Evolutionary conservation across 31 red algal genomes (phyloP).

Genomic region (Bonnemaisonia californica): DNA sequence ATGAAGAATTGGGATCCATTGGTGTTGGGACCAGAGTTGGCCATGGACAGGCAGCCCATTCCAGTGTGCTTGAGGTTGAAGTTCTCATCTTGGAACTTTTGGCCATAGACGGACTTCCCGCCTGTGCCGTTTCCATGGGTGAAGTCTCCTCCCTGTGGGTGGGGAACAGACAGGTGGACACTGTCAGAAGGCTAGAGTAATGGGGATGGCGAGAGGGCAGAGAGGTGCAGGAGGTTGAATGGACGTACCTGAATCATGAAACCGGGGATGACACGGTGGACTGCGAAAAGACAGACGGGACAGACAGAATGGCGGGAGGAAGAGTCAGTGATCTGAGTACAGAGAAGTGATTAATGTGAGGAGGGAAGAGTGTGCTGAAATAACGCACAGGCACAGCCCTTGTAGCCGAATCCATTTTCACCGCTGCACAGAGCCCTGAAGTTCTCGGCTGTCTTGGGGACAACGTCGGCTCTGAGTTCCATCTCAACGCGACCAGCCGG

Average conservation of each 20-base stretch:
- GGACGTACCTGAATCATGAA: constrained; percentile 80
- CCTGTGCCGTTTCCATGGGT: constrained; percentile 88
- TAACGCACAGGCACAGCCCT: constrained; percentile 64
- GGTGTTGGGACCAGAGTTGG: constrained; percentile 94
- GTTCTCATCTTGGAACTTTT: constrained; percentile 95
- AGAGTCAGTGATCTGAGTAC: background rate
- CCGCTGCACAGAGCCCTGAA: constrained; percentile 56
- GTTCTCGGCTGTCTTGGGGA: constrained; percentile 70
- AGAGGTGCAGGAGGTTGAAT: background rate
- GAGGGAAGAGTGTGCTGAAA: background rate
- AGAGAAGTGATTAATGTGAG: background rate
- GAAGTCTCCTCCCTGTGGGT: constrained; percentile 75
- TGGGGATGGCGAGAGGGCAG: background rate
- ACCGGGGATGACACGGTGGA: constrained; percentile 86
- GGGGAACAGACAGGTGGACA: background rate
- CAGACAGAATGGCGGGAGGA: background rate
- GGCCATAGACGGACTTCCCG: constrained; percentile 93
- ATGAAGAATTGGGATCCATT: constrained; percentile 99
- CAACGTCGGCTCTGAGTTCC: constrained; percentile 63
- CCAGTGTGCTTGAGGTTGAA: constrained; percentile 89
- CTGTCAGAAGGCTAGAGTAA: background rate
- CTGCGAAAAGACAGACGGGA: constrained; percentile 11
- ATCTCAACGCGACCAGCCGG: constrained; percentile 42
- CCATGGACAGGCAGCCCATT: constrained; percentile 93
- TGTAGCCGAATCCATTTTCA: constrained; percentile 76